Evolutionary conservation across 2,329 filamentous ascomycete species (phyloP), one percentile per base, ranked within the genome.

Genomic region (Xylariaceae sp.): DNA sequence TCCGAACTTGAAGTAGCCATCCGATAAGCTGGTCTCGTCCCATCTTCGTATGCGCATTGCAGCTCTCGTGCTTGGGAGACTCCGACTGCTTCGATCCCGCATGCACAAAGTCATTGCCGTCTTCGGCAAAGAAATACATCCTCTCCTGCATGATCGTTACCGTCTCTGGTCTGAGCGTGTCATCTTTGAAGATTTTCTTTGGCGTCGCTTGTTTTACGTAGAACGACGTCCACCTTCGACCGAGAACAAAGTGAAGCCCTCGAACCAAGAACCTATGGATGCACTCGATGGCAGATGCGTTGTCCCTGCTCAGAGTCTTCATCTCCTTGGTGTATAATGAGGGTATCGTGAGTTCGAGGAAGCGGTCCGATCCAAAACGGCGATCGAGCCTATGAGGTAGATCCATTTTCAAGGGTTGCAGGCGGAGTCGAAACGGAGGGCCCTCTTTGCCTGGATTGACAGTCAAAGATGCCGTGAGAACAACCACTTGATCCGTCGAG

Each of bases 291-390:
- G 8, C 37, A 35, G 37, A 17, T 37, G 58, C 50, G 8, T 57
- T 49, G 4, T 45, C 49, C 34, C 80, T 67, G 0, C 73, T 64
- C 0, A 75, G 64, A 0, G 70, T 63, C 0, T 71, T 69, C 2
- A 74, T 66, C 1, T 76, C 66, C 13, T 69, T 73, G 2, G 75
- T 59, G 0, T 71, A 53, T 0, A 61, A 53, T 0, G 65, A 70
- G 0, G 84, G 83, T 4, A 86, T 73, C 3, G 77, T 68, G 0
- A 87, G 59, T 56, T 86, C 82, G 1, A 87, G 61, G 51, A 86
- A 86, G 0, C 84, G 76, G 62, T 87, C 83, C 0, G 78, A 71
- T 0, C 84, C 83, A 63, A 85, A 85, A 3, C 78, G 78, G 10
- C 84, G 78, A 17, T 73, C 73, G 0, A 87, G 69, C 1, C 84